Conservation (phyloP, 352 stramenopile species). For the Pythium phragmitis region DNA sequence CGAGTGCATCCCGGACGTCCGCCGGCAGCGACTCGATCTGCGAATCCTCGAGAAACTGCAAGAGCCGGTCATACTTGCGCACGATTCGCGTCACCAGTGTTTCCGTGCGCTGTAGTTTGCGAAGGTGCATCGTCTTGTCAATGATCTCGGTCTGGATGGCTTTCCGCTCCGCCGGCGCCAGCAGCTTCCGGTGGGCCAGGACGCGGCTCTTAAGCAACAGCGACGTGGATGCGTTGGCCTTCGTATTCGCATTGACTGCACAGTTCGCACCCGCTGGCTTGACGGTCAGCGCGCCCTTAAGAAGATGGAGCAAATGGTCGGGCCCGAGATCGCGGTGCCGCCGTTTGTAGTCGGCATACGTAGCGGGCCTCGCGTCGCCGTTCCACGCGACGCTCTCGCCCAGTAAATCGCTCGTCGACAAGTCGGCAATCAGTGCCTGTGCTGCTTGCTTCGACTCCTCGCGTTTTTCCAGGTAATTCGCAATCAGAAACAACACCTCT, state of each 20-base stretch:
- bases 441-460: slow-evolving; percentile 64
- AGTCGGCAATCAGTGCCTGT: slow-evolving; percentile 61
- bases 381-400: slow-evolving; percentile 63
- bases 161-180: slow-evolving; percentile 41
- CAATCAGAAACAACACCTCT: slow-evolving; percentile 87
- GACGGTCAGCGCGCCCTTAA: slow-evolving; percentile 26
- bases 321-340: slow-evolving; percentile 70
- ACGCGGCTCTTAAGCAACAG: slow-evolving; percentile 59
- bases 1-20: slow-evolving; percentile 45
- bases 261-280: neutral
- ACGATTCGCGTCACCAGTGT: slow-evolving; percentile 64
- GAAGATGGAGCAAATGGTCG: slow-evolving; percentile 58
- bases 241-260: neutral
- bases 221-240: slow-evolving; percentile 31
- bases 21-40: slow-evolving; percentile 53
- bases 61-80: slow-evolving; percentile 66
- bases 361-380: slow-evolving; percentile 41
- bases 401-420: slow-evolving; percentile 60
- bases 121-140: slow-evolving; percentile 37
- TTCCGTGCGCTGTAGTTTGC: slow-evolving; percentile 49
- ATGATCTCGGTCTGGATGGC: slow-evolving; percentile 62
- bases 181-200: slow-evolving; percentile 28
- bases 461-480: slow-evolving; percentile 76
- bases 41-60: slow-evolving; percentile 46
- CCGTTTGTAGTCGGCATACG: slow-evolving; percentile 76